phyloP scores from a whole-genome alignment of 208 protist species.

The Porcisia hertigi region DNA sequence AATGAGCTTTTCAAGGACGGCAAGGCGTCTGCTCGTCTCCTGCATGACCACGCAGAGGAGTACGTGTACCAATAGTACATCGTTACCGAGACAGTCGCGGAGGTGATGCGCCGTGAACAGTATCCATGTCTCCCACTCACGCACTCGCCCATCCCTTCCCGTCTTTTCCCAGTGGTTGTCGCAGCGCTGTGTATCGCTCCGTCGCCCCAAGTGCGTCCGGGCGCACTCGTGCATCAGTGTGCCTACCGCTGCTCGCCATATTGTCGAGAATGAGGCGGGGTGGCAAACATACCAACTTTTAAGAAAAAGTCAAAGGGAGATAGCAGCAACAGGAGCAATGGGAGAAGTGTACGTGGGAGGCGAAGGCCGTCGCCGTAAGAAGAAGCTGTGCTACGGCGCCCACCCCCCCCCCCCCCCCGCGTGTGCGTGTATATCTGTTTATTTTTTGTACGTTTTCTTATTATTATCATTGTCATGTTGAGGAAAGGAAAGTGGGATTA shows the following conservation, averaged over 20 bases:
- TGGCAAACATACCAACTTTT: no score
- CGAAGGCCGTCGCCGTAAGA: no score
- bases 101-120: background rate
- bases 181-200: background rate
- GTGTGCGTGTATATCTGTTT: constrained; percentile 5
- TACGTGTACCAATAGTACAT: constrained; percentile 89
- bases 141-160: background rate
- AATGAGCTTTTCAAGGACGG: constrained; percentile 98
- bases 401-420: background rate
- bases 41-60: constrained; percentile 87
- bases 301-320: background rate
- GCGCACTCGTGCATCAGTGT: no score
- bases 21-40: constrained; percentile 92
- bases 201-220: background rate
- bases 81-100: background rate
- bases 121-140: background rate
- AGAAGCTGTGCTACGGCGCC: no score
- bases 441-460: background rate
- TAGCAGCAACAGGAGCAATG: background rate
- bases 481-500: background rate
- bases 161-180: background rate
- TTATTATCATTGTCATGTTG: background rate
- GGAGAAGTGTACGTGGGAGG: no score
- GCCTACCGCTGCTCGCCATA: no score
- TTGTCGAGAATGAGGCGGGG: no score